These are phyloP conservation scores for Talaromyces amestolkiae DNA, from an alignment of 2,329 filamentous ascomycete species.

Conservation along the genomic window DNA sequence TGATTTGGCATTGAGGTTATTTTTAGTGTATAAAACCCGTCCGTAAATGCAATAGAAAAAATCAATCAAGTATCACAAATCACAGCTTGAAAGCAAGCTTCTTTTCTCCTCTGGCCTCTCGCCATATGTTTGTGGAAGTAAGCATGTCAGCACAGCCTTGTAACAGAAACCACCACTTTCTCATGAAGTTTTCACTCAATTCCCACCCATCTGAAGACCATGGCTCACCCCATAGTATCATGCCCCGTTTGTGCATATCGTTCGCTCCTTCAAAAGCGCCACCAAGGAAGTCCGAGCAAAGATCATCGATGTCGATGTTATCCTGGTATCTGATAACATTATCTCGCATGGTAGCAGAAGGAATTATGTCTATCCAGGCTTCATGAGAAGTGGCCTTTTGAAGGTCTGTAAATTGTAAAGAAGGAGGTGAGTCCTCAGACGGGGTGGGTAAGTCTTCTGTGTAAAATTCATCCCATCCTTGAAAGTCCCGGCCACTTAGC, in stretches of 20 bases:
- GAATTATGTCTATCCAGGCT: conserved; percentile 17
- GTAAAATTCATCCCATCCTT: conserved; percentile 17
- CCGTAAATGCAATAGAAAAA: neutral
- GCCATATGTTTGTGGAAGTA: conserved; percentile 30
- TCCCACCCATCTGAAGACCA: conserved; percentile 32
- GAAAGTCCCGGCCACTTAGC: conserved; percentile 9
- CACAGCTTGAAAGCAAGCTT: neutral
- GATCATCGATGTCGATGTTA: conserved; percentile 19
- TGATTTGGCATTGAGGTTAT: neutral
- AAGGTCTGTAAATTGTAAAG: conserved; percentile 9
- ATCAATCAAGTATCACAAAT: neutral
- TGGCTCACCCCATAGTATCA: conserved; percentile 31
- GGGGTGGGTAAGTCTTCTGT: conserved; percentile 9
- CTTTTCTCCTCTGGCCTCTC: conserved; percentile 26
- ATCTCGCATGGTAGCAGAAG: conserved; percentile 8
- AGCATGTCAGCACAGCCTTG: conserved; percentile 26
- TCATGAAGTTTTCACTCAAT: conserved; percentile 26
- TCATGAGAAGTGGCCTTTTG: conserved; percentile 14
- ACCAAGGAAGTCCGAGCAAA: conserved; percentile 23
- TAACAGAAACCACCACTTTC: conserved; percentile 32
- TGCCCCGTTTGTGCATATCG: conserved; percentile 13
- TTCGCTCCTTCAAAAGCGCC: conserved; percentile 11
- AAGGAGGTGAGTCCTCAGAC: conserved; percentile 1
- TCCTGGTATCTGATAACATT: conserved; percentile 19
- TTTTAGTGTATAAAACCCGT: neutral